These are phyloP conservation scores for Cutaneotrichosporon dermatis DNA, from an alignment of 1,284 basidiomycete genomes.

Conservation along the genomic window DNA sequence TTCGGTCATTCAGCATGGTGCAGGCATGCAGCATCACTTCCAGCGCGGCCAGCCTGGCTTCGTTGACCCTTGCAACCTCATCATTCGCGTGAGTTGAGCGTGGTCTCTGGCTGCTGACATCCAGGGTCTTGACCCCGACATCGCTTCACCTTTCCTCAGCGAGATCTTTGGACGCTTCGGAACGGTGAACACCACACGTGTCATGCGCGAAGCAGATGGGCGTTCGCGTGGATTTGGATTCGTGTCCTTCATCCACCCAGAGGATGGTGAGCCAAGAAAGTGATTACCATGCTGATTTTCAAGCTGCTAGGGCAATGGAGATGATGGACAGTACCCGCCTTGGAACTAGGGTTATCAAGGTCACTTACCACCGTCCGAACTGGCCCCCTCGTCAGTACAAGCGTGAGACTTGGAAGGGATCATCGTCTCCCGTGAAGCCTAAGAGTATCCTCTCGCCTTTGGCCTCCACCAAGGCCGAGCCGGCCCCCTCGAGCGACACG, in stretches of 20 bases:
- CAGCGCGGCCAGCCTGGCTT: conserved; percentile 66
- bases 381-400: not conserved
- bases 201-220: conserved; percentile 83
- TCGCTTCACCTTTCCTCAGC: conserved; percentile 76
- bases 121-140: conserved; percentile 76
- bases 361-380: conserved; percentile 36
- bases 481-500: no score
- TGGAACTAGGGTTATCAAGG: conserved; percentile 24
- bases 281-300: no score
- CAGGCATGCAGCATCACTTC: conserved; percentile 56
- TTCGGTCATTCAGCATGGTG: conserved; percentile 61
- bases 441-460: no score
- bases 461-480: no score
- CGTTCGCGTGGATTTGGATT: conserved; percentile 92
- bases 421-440: not conserved
- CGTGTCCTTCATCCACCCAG: conserved; percentile 77
- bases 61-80: conserved; percentile 86
- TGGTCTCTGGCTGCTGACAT: no score
- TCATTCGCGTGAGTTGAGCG: conserved; percentile 47
- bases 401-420: not conserved
- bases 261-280: conserved; percentile 60
- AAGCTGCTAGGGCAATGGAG: conserved; percentile 28
- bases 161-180: conserved; percentile 72
- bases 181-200: conserved; percentile 81
- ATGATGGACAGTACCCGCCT: conserved; percentile 28